These are phyloP conservation scores for Fagopyrum tataricum DNA, from an alignment of 148 eudicot species.

Conservation along the genomic window DNA sequence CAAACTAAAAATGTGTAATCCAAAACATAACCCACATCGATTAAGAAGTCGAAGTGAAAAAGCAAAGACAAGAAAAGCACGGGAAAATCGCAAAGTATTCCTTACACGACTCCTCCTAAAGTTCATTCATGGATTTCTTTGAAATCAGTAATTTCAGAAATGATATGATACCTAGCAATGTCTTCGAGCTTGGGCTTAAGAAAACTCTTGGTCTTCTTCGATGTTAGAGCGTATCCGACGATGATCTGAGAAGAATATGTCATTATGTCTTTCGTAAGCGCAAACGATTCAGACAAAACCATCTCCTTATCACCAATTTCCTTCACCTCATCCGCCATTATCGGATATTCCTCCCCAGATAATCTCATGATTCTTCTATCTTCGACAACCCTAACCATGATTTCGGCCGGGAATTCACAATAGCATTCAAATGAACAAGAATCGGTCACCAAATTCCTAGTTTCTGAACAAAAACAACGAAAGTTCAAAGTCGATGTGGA, in stretches of 20 bases:
- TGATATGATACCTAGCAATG: slow-evolving; percentile 56
- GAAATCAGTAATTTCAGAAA: neutral
- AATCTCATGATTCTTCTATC: neutral
- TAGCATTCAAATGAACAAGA: too few species aligned
- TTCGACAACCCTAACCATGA: neutral
- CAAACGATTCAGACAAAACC: neutral
- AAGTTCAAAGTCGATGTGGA: too few species aligned
- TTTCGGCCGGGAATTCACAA: too few species aligned
- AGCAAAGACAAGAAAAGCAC: too few species aligned
- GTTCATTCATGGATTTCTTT: neutral
- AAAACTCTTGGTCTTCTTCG: slow-evolving; percentile 82
- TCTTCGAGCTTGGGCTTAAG: slow-evolving; percentile 73
- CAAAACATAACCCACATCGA: too few species aligned
- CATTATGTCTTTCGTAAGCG: slow-evolving; percentile 21
- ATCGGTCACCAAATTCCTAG: too few species aligned
- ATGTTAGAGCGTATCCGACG: slow-evolving; percentile 88
- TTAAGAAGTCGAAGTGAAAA: too few species aligned
- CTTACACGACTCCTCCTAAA: too few species aligned
- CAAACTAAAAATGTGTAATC: neutral
- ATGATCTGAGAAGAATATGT: slow-evolving; percentile 38
- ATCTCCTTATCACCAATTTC: neutral
- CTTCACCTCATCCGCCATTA: neutral
- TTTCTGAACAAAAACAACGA: too few species aligned
- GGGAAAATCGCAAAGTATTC: too few species aligned
- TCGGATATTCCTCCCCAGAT: neutral